Percentiles rank a stretch among this genome's conserved stretches.
These are phyloP conservation scores for Eucalyptus cloeziana DNA, from an alignment of 345 rosid genomes.

Conservation along the genomic window DNA sequence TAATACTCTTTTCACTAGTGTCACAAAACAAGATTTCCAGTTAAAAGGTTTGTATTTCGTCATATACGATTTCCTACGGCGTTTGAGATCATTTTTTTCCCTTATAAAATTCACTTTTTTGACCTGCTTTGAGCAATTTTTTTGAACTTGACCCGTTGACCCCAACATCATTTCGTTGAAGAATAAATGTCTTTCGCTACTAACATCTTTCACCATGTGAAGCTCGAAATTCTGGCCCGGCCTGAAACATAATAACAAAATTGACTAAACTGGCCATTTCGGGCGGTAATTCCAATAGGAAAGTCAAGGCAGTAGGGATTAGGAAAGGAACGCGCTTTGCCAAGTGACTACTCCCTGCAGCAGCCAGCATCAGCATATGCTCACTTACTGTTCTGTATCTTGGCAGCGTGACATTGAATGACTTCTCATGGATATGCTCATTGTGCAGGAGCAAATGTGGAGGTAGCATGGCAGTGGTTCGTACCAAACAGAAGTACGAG, in stretches of 20 bases:
- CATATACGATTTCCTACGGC: neutral
- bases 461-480: neutral
- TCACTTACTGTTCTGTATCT: neutral
- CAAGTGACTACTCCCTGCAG: neutral
- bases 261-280: neutral
- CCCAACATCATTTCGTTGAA: neutral
- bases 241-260: neutral
- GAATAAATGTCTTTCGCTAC: neutral
- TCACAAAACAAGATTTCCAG: neutral
- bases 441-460: rapidly evolving
- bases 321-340: neutral
- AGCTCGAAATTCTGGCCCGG: neutral
- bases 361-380: neutral
- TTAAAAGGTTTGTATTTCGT: neutral
- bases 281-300: neutral
- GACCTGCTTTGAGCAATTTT: neutral
- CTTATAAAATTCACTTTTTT: neutral
- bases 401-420: neutral
- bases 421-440: neutral
- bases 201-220: neutral
- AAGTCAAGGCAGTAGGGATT: neutral
- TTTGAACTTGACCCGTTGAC: neutral
- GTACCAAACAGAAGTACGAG: neutral
- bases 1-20: neutral
- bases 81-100: neutral